These are phyloP conservation scores for Xylona heveae DNA, from an alignment of 495 filamentous ascomycete genomes.

Conservation along the genomic window DNA sequence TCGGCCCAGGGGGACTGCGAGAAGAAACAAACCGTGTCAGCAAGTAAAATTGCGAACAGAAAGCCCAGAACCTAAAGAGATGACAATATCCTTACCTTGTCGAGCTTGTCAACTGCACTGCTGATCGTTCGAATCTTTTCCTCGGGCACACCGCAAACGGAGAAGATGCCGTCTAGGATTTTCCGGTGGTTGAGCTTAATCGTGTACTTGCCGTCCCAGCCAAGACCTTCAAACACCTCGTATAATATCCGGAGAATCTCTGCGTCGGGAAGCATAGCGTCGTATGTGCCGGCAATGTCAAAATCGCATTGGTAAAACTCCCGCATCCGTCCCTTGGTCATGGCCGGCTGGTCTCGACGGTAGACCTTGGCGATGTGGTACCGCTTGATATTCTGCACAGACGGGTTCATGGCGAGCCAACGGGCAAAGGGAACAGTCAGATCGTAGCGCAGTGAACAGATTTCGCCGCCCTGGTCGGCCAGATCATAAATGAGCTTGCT, in stretches of 20 bases:
- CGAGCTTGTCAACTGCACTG: slow-evolving; percentile 86
- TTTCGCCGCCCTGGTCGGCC: slow-evolving; percentile 66
- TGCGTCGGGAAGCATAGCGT: slow-evolving; percentile 92
- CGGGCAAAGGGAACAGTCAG: slow-evolving; percentile 79
- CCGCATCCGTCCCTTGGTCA: slow-evolving; percentile 77
- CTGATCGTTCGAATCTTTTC: slow-evolving; percentile 76
- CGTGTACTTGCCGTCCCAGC: slow-evolving; percentile 47
- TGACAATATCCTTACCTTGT: slow-evolving; percentile 40
- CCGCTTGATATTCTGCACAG: slow-evolving; percentile 55
- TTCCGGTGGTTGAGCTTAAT: slow-evolving; percentile 95
- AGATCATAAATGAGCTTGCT: slow-evolving; percentile 80
- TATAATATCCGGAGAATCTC: slow-evolving; percentile 67
- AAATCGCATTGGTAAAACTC: slow-evolving; percentile 99
- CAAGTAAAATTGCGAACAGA: background rate
- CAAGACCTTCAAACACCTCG: slow-evolving; percentile 72
- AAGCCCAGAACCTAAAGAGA: no score
- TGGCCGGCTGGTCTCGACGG: slow-evolving; percentile 58
- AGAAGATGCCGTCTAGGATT: slow-evolving; percentile 82
- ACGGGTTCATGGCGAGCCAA: slow-evolving; percentile 68
- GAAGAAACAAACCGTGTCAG: background rate
- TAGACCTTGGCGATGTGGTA: slow-evolving; percentile 86
- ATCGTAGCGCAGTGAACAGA: slow-evolving; percentile 74
- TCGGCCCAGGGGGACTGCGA: slow-evolving; percentile 49
- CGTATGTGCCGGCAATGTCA: slow-evolving; percentile 78
- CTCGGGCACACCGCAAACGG: slow-evolving; percentile 68